Conservation (phyloP, 2,329 filamentous ascomycete genomes). For the Colletotrichum sp. region DNA sequence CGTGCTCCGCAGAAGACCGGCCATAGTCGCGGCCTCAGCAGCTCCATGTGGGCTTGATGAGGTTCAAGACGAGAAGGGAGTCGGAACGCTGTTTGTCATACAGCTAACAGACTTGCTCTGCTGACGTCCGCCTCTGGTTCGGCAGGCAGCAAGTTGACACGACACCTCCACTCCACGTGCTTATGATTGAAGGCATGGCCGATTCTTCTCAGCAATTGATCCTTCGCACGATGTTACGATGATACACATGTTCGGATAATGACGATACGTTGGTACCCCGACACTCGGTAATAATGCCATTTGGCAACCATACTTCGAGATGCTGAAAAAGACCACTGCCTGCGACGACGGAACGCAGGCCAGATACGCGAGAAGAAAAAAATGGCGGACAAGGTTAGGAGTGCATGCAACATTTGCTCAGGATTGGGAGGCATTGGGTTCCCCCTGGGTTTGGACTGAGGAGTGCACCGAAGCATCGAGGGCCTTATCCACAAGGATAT, state of each 20-base stretch:
- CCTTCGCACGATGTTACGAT: background rate
- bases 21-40: background rate
- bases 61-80: background rate
- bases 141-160: background rate
- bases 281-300: background rate
- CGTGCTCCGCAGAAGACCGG: background rate
- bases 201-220: background rate
- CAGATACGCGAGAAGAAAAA: background rate
- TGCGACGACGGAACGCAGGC: background rate
- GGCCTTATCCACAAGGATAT: background rate
- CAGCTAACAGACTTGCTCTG: background rate
- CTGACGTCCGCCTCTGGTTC: background rate
- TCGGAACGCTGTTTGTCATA: background rate
- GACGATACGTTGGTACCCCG: background rate
- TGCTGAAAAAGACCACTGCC: background rate
- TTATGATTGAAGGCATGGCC: background rate
- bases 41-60: conserved; percentile 3
- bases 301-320: background rate
- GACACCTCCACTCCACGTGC: background rate
- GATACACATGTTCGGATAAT: background rate
- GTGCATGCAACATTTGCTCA: background rate
- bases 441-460: background rate
- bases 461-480: background rate
- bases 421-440: background rate
- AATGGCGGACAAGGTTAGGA: background rate